Percentiles rank a stretch among this genome's conserved stretches.
Evolutionary conservation across 148 eudicot genomes (phyloP).

Genomic region (Drosera capensis): DNA sequence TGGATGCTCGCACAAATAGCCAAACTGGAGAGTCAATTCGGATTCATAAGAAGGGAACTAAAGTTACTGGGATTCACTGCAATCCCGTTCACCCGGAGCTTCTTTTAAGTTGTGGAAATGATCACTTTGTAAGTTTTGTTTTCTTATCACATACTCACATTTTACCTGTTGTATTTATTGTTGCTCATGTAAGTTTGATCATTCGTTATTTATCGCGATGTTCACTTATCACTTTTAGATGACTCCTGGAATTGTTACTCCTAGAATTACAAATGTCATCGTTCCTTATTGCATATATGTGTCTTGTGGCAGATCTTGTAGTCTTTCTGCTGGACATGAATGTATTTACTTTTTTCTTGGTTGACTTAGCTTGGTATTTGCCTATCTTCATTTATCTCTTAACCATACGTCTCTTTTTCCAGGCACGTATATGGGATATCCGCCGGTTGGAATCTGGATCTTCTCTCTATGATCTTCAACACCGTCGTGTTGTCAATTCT

Average conservation of each 20-base stretch:
- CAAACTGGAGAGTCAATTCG: conserved; percentile 36
- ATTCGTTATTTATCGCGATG: no score
- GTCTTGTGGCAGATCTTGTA: no score
- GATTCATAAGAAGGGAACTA: conserved; percentile 86
- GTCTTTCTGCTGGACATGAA: no score
- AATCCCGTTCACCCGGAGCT: conserved; percentile 96
- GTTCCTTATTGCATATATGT: no score
- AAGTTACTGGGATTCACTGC: conserved; percentile 88
- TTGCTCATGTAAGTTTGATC: background rate
- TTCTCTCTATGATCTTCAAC: conserved; percentile 49
- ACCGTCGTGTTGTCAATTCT: conserved; percentile 86
- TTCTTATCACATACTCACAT: background rate
- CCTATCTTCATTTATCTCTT: no score
- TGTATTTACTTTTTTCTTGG: no score
- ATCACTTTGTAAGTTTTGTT: conserved; percentile 68
- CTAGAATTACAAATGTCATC: no score
- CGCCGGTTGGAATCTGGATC: conserved; percentile 63
- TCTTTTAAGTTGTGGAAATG: conserved; percentile 89
- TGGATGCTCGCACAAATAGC: conserved; percentile 61
- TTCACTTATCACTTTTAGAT: no score
- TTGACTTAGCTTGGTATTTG: background rate
- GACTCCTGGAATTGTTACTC: no score
- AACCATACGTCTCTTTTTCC: conserved; percentile 9
- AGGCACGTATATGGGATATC: conserved; percentile 97
- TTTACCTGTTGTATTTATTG: background rate